Evolutionary conservation across 2,329 filamentous ascomycete species (phyloP).

Genomic region (Magnaporthiopsis poae): DNA sequence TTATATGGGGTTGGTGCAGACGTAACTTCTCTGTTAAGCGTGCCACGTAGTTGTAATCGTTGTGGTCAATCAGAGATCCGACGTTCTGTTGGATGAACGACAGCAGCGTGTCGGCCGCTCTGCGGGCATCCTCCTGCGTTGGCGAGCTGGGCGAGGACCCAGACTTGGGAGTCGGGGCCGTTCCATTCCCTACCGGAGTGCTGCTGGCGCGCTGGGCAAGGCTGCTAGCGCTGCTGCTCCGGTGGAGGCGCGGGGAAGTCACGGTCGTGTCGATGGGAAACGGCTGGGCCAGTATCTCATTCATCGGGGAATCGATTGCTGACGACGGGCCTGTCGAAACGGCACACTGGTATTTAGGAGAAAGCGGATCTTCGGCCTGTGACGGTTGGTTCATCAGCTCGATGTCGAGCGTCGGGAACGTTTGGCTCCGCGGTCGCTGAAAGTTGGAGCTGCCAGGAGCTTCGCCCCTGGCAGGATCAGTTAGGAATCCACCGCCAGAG

Average conservation of each 20-base stretch:
- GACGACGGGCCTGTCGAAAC: conserved; percentile 40
- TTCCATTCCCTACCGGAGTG: conserved; percentile 21
- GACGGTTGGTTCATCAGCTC: conserved; percentile 41
- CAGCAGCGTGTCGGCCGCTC: conserved; percentile 71
- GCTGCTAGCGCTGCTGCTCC: conserved; percentile 42
- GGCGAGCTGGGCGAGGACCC: conserved; percentile 55
- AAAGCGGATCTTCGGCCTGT: conserved; percentile 33
- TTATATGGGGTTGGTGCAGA: conserved; percentile 44
- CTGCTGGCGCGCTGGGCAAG: conserved; percentile 24
- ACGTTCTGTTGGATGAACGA: conserved; percentile 69
- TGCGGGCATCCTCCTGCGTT: conserved; percentile 75
- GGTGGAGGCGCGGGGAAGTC: conserved; percentile 35
- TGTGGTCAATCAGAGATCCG: conserved; percentile 62
- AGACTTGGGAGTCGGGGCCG: conserved; percentile 25
- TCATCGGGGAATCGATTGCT: conserved; percentile 41
- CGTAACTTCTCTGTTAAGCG: conserved; percentile 80
- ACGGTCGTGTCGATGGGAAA: conserved; percentile 29
- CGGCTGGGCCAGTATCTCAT: conserved; percentile 33
- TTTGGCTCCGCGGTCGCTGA: conserved; percentile 75
- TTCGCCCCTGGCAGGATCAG: conserved; percentile 28
- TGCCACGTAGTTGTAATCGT: conserved; percentile 67
- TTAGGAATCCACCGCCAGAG: conserved; percentile 49
- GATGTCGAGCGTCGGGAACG: conserved; percentile 64
- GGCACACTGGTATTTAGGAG: conserved; percentile 37
- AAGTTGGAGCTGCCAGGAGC: conserved; percentile 39